A percentile compares a stretch with the other conserved stretches of the same genome.
Conservation (phyloP, 1,139 yeast species). For the Candida tunisiensis region DNA sequence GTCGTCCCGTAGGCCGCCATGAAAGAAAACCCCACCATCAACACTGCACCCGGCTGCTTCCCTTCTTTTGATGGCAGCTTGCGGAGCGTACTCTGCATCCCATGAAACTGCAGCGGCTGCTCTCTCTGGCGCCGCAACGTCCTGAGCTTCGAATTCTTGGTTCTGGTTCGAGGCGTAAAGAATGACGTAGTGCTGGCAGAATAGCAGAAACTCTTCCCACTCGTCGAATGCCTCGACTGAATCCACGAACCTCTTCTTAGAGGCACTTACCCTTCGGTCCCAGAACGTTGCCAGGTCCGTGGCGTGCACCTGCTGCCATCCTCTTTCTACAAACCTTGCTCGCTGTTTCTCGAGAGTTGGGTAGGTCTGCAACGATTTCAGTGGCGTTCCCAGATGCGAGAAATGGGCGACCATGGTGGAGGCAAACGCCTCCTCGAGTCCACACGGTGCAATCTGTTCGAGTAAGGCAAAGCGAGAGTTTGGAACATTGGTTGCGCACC, state of each 20-base stretch:
- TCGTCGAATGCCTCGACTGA: conserved; percentile 61
- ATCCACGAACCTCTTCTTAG: conserved; percentile 27
- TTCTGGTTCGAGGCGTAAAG: conserved; percentile 31
- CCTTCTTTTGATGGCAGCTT: too few relatives aligned
- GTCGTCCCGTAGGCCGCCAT: too few relatives aligned
- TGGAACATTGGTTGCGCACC: conserved; percentile 27
- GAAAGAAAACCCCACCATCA: too few relatives aligned
- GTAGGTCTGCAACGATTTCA: conserved; percentile 48
- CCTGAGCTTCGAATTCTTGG: too few relatives aligned
- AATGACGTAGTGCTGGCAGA: conserved; percentile 61
- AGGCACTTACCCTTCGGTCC: conserved; percentile 25
- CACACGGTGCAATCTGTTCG: conserved; percentile 60
- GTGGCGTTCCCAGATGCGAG: conserved; percentile 46
- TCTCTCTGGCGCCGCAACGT: too few relatives aligned
- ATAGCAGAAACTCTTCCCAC: conserved; percentile 65
- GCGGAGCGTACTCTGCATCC: too few relatives aligned
- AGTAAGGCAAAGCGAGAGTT: conserved; percentile 47
- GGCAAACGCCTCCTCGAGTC: conserved; percentile 49
- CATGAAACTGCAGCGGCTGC: too few relatives aligned
- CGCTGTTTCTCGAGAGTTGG: conserved; percentile 34
- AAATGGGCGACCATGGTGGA: conserved; percentile 64
- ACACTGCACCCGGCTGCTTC: too few relatives aligned
- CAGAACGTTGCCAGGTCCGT: conserved; percentile 44
- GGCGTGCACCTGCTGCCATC: conserved; percentile 33
- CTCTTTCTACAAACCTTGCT: conserved; percentile 30